Base-by-base conservation (phyloP, 306 rosid genomes). In the Pterocarpus santalinus region DNA sequence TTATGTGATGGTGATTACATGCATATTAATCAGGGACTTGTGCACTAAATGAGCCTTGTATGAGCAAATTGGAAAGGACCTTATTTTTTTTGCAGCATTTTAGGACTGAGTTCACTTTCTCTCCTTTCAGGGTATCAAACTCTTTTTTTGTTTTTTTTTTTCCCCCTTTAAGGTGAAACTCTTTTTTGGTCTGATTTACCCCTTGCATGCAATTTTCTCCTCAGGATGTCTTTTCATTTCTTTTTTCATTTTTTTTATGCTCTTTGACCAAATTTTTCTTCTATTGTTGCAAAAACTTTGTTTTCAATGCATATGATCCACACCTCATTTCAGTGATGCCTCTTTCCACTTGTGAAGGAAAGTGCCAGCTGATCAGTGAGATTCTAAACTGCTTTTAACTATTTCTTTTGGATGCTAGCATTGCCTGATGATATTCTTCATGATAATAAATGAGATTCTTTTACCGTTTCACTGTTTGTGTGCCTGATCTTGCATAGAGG, bases 291-390 rank as follows among this genome's bases (percentile, higher is more conserved):
- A 16, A 14, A 43, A 53, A 44, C 35, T 53, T 46, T 35, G 30
- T 80, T 84, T 72, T 77, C 60, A 58, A 58, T 36, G 43, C 30
- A 13, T 61, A 17, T 63, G 70, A 73, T 75, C 53, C 35, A n/a
- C 39, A 79, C 56, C 15, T 28, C 63, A 71, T 49, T 56, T 34
- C 49, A 11, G 65, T 7, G 2, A 52, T 52, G 58, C 4, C 6
- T 4, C 17, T 52, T 52, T 52, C 58, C 58, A 52, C 22, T 14
- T 52, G 56, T 49, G 58, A 52, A n/a, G 58, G 58, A 52, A 5
- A 52, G 58, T 52, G 17, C 58, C 17, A n/a, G 7, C 22, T 43
- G 5, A 15, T 17, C 58, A 52, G 58, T 52, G 58, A 52, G 58
- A 52, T 5, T 1, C 14, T 15, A 52, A 52, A 52, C 22, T 15